A percentile compares a stretch with the other conserved stretches of the same genome.
Evolutionary conservation across 177 flowering plant genomes (phyloP).

Genomic region (Vitis hybrid): DNA sequence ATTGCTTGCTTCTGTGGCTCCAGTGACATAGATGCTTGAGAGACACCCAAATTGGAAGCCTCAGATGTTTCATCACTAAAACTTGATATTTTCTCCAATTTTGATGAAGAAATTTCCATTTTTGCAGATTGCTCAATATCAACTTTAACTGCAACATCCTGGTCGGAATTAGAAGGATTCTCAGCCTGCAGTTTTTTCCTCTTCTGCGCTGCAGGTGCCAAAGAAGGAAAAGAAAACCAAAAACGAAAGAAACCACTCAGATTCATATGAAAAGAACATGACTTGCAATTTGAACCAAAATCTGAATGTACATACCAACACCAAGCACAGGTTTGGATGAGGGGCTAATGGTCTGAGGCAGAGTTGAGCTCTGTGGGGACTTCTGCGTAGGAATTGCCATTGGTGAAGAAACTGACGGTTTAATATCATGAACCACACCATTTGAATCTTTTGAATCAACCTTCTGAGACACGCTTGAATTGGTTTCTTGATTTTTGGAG

Average conservation of each 20-base stretch:
- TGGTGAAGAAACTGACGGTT: not conserved
- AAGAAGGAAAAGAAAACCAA: not conserved
- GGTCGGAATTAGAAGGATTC: not conserved
- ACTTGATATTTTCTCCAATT: not conserved
- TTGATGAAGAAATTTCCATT: not conserved
- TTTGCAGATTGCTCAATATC: constrained; percentile 10
- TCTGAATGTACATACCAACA: not conserved
- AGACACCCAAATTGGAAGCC: not conserved
- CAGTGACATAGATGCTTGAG: not conserved
- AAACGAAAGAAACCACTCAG: too few relatives aligned
- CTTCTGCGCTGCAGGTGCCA: constrained; percentile 6
- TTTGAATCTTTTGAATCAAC: constrained; percentile 11
- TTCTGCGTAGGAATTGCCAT: not conserved
- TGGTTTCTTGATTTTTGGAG: constrained; percentile 16
- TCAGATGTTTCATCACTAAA: not conserved
- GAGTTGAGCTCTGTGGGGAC: too few relatives aligned
- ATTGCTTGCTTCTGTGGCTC: constrained; percentile 14
- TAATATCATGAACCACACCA: not conserved
- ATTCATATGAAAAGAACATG: not conserved
- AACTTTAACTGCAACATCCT: not conserved
- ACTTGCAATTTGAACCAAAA: not conserved
- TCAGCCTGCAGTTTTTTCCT: constrained; percentile 12
- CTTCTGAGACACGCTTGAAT: not conserved
- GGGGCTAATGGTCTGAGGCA: not conserved
- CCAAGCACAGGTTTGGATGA: not conserved